Evolutionary conservation across 2,329 filamentous ascomycete species (phyloP), one percentile per base, ranked within the genome.

Genomic region (Clathrospora elynae): DNA sequence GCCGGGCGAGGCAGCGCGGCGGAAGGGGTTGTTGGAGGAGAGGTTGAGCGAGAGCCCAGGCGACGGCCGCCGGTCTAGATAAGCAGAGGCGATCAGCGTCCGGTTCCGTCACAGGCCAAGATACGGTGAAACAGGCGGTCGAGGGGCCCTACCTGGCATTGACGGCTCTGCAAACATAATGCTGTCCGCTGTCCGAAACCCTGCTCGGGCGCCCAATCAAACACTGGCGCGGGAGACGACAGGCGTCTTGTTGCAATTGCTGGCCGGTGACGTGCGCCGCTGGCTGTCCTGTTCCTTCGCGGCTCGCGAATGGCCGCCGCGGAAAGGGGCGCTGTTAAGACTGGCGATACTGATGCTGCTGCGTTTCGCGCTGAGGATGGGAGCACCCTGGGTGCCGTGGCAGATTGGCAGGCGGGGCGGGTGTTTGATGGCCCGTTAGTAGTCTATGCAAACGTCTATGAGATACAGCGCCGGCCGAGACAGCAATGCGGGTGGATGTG

Each of bases 1-100:
- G 38, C 65, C 53, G 22, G 67, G 66, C 52, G 86, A 88, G 24
- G 77, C 75, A 53, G 84, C 82, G 63, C 85, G 88, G 75, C 87
- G 85, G 66, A 81, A 91, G 51, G 87, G 87, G 67, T 91, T 91
- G 78, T 90, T 90, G 70, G 85, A 84, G 63, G 74, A 72, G 43
- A 90, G 80, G 71, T 84, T 86, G 68, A 86, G 74, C 40, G 80
- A 75, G 65, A 86, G 75, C 56, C 77, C 78, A 53, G 78, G 70
- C 57, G 80, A 79, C 54, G 73, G 77, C 58, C 71, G 69, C 41
- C 71, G 70, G 44, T 74, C 73, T 72, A 54, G 53, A 59, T 61
- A 66, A 62, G 51, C 24, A 56, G 46, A 41, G 55, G 47, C 46
- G 54, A 62, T 64, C 60, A 66, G 62, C 46, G 40, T 52, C 45